Evolutionary conservation across 306 rosid genomes (phyloP), one percentile per base, ranked within the genome.

Genomic region (Begonia fuchsioides): DNA sequence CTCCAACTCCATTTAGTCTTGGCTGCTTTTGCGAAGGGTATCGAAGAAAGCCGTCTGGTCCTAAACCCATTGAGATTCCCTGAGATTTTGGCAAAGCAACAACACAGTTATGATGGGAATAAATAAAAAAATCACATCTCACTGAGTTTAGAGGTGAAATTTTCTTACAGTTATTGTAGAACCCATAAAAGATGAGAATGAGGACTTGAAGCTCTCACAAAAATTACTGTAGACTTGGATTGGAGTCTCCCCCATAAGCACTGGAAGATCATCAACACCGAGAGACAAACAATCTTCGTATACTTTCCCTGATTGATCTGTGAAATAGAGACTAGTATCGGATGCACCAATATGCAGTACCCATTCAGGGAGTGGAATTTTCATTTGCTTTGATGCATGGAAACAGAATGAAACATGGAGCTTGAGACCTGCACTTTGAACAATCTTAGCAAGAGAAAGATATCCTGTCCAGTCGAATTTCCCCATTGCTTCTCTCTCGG

Each of bases 21-120:
- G 0, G 65, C 44, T 50, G 55, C 54, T 55, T 80, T 47, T 81
- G 79, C 54, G 98, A 92, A 59, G 98, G 98, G 76, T 82, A 92
- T 1, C 75, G 74, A 39, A 92, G 86, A 75, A 82, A 93, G 0
- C 93, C 94, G 11, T 82, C 83, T 2, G 98, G 98, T 55, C 98
- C 98, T 43, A 92, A 70, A 49, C 98, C 93, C 68, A 92, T 70
- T 6, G 96, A 79, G 60, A 85, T 64, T 44, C 96, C 87, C 98
- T 92, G 75, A 66, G 71, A 57, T 50, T 53, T 57, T 44, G 13
- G 15, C 8, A n/a, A 40, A 40, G 2, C 53, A 59, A 68, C 49
- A 49, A 13, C 3, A 16, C 49, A 43, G 52, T 69, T 67, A 81
- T 41, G 38, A 55, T n/a, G n/a, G n/a, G n/a, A n/a, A n/a, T n/a